Evolutionary conservation across 164 flowering plant species (phyloP).

Genomic region (Hamamelis virginiana): DNA sequence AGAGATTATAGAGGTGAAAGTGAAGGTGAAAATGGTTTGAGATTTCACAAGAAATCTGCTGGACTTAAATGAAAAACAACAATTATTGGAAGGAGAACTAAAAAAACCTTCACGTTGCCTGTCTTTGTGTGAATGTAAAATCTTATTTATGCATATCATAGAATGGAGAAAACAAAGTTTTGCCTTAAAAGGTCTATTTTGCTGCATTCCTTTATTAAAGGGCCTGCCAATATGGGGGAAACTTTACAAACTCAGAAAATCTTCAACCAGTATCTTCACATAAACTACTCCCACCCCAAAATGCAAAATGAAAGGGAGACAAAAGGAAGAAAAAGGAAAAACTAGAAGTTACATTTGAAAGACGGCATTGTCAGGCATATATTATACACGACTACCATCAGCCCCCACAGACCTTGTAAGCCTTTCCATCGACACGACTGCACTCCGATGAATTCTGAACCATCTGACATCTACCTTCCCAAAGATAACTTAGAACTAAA

Average conservation of each 20-base stretch:
- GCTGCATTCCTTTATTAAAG: constrained; percentile 16
- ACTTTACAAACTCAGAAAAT: constrained; percentile 17
- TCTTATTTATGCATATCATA: too few species aligned
- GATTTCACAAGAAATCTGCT: too few species aligned
- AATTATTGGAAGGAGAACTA: too few species aligned
- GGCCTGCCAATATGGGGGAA: constrained; percentile 17
- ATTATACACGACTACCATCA: constrained; percentile 29
- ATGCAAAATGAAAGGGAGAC: not conserved
- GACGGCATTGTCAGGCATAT: constrained; percentile 13
- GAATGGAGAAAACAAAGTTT: not conserved
- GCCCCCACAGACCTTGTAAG: constrained; percentile 4
- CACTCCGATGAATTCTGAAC: constrained; percentile 7
- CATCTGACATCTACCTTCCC: constrained; percentile 15
- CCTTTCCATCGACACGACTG: constrained; percentile 3
- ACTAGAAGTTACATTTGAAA: constrained; percentile 21
- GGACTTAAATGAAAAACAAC: too few species aligned
- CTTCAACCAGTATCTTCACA: constrained; percentile 7
- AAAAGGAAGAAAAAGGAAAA: not conserved
- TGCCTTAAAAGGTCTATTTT: not conserved
- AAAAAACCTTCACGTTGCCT: too few species aligned
- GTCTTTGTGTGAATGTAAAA: too few species aligned
- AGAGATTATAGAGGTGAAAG: too few species aligned
- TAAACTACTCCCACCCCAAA: constrained; percentile 16
- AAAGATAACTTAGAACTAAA: not conserved
- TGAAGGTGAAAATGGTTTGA: too few species aligned